Evolutionary conservation across 192 early-diverging fungal species (phyloP).

Genomic region (Backusella tuberculispora): DNA sequence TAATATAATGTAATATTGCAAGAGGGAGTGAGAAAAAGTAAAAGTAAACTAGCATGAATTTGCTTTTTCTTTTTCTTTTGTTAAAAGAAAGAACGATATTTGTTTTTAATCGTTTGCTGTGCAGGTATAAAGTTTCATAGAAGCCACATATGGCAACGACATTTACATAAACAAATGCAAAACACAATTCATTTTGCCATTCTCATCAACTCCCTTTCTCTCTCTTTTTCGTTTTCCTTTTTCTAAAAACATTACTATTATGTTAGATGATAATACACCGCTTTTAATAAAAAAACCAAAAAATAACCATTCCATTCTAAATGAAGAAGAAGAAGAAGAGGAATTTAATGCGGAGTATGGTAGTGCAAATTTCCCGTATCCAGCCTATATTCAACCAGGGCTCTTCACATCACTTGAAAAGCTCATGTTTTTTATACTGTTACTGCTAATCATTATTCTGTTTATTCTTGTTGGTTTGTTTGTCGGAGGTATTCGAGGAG

Average conservation of each 20-base stretch:
- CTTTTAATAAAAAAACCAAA: conserved; percentile 4
- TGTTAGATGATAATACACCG: conserved; percentile 3
- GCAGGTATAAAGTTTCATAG: conserved; percentile 5
- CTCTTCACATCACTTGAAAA: conserved; percentile 43
- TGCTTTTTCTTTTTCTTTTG: neutral
- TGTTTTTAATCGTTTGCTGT: neutral
- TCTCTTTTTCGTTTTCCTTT: conserved; percentile 6
- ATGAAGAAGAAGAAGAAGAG: conserved; percentile 16
- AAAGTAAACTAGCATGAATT: neutral
- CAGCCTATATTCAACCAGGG: conserved; percentile 35
- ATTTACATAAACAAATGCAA: conserved; percentile 11
- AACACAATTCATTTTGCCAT: neutral
- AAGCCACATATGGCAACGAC: neutral
- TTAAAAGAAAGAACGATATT: neutral
- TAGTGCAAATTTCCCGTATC: conserved; percentile 30
- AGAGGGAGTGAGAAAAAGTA: neutral
- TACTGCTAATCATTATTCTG: conserved; percentile 27
- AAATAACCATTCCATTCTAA: neutral
- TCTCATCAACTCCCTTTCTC: neutral
- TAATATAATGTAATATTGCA: neutral
- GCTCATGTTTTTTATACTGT: conserved; percentile 38
- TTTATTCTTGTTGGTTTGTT: conserved; percentile 40
- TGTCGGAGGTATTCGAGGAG: conserved; percentile 28
- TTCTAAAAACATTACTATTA: neutral
- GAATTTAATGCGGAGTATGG: conserved; percentile 25